phyloP scores from a whole-genome alignment of 2,329 filamentous ascomycete species.

The Penicillium brevicompactum region DNA sequence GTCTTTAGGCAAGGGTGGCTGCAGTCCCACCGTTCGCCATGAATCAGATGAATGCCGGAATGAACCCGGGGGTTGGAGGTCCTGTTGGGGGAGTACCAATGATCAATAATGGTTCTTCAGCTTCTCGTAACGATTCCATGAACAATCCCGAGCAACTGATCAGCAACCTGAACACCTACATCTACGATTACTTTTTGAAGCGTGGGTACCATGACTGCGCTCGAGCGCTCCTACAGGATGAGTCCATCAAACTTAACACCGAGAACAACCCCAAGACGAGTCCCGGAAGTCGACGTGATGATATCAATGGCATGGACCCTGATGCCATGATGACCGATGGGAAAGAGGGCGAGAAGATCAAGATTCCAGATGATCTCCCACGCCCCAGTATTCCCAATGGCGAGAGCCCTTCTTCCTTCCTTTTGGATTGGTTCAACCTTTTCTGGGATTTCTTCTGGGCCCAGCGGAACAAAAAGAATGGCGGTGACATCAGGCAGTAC shows the following conservation, averaged over 20 bases:
- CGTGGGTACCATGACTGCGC: conserved; percentile 84
- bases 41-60: conserved; percentile 61
- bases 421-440: conserved; percentile 96
- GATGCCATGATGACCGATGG: conserved; percentile 80
- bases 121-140: conserved; percentile 48
- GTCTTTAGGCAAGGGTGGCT: conserved; percentile 39
- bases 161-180: conserved; percentile 62
- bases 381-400: conserved; percentile 61
- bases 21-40: conserved; percentile 43
- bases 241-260: conserved; percentile 61
- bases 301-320: conserved; percentile 72
- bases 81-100: conserved; percentile 60
- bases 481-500: conserved; percentile 70
- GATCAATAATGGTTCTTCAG: conserved; percentile 54
- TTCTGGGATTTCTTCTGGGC: conserved; percentile 96
- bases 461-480: conserved; percentile 70
- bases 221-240: conserved; percentile 68
- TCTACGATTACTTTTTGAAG: conserved; percentile 77
- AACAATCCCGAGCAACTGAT: conserved; percentile 41
- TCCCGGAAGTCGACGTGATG: conserved; percentile 67
- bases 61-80: conserved; percentile 57
- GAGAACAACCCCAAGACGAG: conserved; percentile 64
- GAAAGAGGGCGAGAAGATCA: conserved; percentile 74
- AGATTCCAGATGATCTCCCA: conserved; percentile 79
- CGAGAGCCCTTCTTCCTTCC: conserved; percentile 69